phyloP scores from a whole-genome alignment of 371 early-diverging fungal species.

The Funneliformis caledonium region DNA sequence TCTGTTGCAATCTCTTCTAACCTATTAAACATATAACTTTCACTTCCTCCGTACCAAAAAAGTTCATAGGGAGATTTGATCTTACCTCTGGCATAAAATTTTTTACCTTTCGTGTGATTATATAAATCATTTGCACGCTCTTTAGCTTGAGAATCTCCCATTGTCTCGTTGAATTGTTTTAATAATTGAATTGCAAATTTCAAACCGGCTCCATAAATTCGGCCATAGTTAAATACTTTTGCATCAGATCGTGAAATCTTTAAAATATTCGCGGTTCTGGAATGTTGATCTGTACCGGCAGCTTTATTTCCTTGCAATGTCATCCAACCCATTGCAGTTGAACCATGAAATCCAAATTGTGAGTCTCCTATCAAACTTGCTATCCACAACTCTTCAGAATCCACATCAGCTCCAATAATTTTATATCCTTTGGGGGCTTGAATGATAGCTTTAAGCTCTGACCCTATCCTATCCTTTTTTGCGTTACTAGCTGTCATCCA shows the following conservation, averaged over 20 bases:
- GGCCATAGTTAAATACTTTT: conserved; percentile 95
- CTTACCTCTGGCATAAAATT: conserved; percentile 46
- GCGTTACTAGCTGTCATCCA: conserved; percentile 98
- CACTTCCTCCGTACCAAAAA: conserved; percentile 94
- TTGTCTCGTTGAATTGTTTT: conserved; percentile 77
- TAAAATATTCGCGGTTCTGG: conserved; percentile 87
- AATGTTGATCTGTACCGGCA: conserved; percentile 92
- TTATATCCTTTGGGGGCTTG: conserved; percentile 81
- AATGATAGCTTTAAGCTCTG: conserved; percentile 91
- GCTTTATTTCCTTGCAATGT: conserved; percentile 93
- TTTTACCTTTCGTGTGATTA: conserved; percentile 83
- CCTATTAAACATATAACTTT: conserved; percentile 94
- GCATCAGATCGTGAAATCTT: conserved; percentile 90
- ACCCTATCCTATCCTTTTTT: conserved; percentile 88
- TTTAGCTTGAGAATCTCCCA: conserved; percentile 69
- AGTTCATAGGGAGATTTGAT: conserved; percentile 41
- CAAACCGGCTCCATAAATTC: conserved; percentile 96
- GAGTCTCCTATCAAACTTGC: conserved; percentile 93
- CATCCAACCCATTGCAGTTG: conserved; percentile 97
- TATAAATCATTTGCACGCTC: conserved; percentile 75
- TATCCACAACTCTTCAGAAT: conserved; percentile 98
- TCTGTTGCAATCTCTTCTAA: conserved; percentile 85
- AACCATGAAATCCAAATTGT: conserved; percentile 93
- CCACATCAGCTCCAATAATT: conserved; percentile 97
- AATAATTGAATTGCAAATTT: conserved; percentile 84